A percentile compares a stretch with the other conserved stretches of the same genome.
Evolutionary conservation across 1,284 basidiomycete genomes (phyloP).

Genomic region (Volvariella surrecta): DNA sequence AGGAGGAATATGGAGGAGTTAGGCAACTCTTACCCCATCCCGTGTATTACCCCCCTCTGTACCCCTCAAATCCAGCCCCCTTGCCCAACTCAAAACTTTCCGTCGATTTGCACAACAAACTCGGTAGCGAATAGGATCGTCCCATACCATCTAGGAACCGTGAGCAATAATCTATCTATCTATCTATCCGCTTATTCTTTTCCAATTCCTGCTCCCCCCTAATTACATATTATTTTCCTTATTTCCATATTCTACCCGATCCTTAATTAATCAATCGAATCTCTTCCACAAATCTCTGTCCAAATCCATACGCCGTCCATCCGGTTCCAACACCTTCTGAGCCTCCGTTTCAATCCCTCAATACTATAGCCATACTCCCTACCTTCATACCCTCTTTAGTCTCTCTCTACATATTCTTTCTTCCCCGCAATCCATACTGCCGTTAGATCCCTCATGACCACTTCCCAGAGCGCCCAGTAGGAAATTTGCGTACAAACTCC

Average conservation of each 20-base stretch:
- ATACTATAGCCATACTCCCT: background rate
- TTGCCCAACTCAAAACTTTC: background rate
- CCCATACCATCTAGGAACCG: constrained; percentile 18
- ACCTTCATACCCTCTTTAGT: background rate
- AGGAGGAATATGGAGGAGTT: background rate
- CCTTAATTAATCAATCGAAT: constrained; percentile 5
- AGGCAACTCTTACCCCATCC: background rate
- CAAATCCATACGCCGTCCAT: constrained; percentile 3
- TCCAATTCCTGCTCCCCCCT: background rate
- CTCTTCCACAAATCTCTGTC: background rate
- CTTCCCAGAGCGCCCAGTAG: background rate
- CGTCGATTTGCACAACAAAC: constrained; percentile 2
- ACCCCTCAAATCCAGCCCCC: no score
- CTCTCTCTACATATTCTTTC: background rate
- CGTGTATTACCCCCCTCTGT: background rate
- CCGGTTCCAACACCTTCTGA: constrained; percentile 3
- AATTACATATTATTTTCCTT: background rate
- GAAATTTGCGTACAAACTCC: background rate
- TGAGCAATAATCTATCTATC: constrained; percentile 10
- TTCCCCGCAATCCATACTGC: background rate
- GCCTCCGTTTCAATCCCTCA: background rate
- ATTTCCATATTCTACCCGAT: background rate
- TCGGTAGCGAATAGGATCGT: constrained; percentile 30
- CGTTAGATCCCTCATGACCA: background rate
- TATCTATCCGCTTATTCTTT: constrained; percentile 10